A percentile compares a stretch with the other conserved stretches of the same genome.
Conservation (phyloP, 129 eudicot species). For the Tanacetum coccineum region DNA sequence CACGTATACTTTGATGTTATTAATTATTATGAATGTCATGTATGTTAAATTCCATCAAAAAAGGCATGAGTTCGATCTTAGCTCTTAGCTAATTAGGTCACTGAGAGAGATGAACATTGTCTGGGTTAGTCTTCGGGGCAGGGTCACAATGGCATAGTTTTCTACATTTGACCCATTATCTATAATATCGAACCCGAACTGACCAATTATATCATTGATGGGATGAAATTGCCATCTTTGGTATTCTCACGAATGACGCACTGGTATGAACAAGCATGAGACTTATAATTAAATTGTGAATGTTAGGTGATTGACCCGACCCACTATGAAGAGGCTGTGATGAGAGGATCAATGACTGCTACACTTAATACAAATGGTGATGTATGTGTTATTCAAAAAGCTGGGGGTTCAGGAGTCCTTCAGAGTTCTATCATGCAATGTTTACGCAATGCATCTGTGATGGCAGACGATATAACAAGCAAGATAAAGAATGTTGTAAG, state of each 20-base stretch:
- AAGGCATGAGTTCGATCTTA: too few species aligned
- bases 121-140: too few species aligned
- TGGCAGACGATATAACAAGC: conserved; percentile 78
- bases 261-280: not conserved
- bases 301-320: conserved; percentile 87
- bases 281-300: conserved; percentile 15
- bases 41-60: too few species aligned
- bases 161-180: too few species aligned
- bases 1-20: too few species aligned
- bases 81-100: too few species aligned
- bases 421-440: conserved; percentile 90
- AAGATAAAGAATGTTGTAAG: conserved; percentile 78
- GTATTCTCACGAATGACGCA: not conserved
- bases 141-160: too few species aligned
- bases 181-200: too few species aligned
- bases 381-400: conserved; percentile 93
- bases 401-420: conserved; percentile 84
- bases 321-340: conserved; percentile 80
- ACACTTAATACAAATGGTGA: conserved; percentile 89
- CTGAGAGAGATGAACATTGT: too few species aligned
- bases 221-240: not conserved
- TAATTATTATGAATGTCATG: too few species aligned
- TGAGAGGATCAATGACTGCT: conserved; percentile 89
- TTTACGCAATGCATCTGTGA: conserved; percentile 78
- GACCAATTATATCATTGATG: too few species aligned